Evolutionary conservation across 2,329 filamentous ascomycete genomes (phyloP).

Genomic region (Stachybotrys chlorohalonatus): DNA sequence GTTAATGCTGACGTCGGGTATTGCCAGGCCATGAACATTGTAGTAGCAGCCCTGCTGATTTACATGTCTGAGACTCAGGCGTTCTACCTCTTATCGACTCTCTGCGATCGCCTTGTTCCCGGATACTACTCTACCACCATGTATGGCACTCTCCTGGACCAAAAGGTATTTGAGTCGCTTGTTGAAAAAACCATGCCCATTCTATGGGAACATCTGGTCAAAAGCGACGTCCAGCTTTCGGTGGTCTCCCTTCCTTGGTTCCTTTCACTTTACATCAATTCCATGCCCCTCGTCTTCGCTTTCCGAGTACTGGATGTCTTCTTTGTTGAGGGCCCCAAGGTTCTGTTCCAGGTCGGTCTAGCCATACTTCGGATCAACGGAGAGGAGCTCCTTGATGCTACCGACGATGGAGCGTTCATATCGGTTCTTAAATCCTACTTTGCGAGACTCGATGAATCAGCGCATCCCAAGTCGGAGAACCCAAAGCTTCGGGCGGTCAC

Average conservation of each 20-base stretch:
- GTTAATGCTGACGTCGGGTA: slow-evolving; percentile 92
- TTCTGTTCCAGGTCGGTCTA: slow-evolving; percentile 90
- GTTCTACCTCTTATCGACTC: slow-evolving; percentile 82
- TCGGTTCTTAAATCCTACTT: slow-evolving; percentile 95
- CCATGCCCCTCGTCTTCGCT: slow-evolving; percentile 96
- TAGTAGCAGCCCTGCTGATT: slow-evolving; percentile 93
- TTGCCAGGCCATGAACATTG: slow-evolving; percentile 99
- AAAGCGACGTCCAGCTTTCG: slow-evolving; percentile 92
- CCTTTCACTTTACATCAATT: slow-evolving; percentile 96
- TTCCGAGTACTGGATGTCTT: slow-evolving; percentile 96
- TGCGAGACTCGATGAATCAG: slow-evolving; percentile 83
- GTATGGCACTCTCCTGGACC: slow-evolving; percentile 95
- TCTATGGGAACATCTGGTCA: slow-evolving; percentile 95
- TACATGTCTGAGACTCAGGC: slow-evolving; percentile 97
- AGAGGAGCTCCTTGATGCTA: slow-evolving; percentile 85
- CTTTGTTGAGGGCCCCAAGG: slow-evolving; percentile 95
- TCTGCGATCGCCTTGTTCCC: slow-evolving; percentile 87
- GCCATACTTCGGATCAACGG: slow-evolving; percentile 97
- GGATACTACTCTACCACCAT: slow-evolving; percentile 99
- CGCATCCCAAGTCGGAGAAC: slow-evolving; percentile 91
- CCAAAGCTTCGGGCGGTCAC: slow-evolving; percentile 90
- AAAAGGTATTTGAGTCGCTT: slow-evolving; percentile 93
- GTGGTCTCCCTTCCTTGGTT: slow-evolving; percentile 98
- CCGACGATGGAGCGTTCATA: slow-evolving; percentile 94
- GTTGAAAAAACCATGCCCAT: slow-evolving; percentile 99